These are phyloP conservation scores for Porpolomopsis calyptriformis DNA, from an alignment of 768 basidiomycete genomes.

Conservation along the genomic window DNA sequence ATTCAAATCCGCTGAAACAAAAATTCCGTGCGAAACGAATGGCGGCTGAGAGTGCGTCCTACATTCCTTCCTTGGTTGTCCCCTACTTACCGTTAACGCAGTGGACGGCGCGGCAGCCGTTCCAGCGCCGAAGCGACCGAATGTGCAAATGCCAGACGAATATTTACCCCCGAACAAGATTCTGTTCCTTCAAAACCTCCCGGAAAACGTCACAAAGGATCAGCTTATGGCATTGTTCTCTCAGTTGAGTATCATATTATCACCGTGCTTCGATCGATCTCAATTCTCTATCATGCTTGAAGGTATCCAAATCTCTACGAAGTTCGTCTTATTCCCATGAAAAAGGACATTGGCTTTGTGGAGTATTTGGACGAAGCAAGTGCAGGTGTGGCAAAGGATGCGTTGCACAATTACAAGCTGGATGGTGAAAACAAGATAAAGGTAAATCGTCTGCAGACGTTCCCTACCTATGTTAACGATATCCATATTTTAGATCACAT, in stretches of 20 bases:
- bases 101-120: conserved; percentile 61
- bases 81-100: conserved; percentile 17
- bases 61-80: conserved; percentile 2
- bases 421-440: conserved; percentile 99
- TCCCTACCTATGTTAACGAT: too few relatives aligned
- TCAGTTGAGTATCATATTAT: conserved; percentile 38
- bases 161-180: conserved; percentile 99
- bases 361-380: conserved; percentile 91
- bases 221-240: conserved; percentile 85
- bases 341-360: conserved; percentile 97
- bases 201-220: conserved; percentile 87
- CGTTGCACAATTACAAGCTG: conserved; percentile 93
- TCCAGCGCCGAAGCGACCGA: conserved; percentile 64
- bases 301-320: conserved; percentile 95
- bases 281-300: not conserved
- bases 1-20: conserved; percentile 81
- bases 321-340: conserved; percentile 96
- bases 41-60: conserved; percentile 62
- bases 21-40: conserved; percentile 75
- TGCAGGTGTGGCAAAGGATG: conserved; percentile 87
- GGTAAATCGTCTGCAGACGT: too few relatives aligned
- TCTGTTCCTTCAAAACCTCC: conserved; percentile 94
- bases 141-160: conserved; percentile 98
- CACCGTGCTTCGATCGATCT: not conserved
- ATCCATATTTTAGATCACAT: conserved; percentile 44